These are phyloP conservation scores for Podaxis pistillaris DNA, from an alignment of 768 basidiomycete species.

Conservation along the genomic window DNA sequence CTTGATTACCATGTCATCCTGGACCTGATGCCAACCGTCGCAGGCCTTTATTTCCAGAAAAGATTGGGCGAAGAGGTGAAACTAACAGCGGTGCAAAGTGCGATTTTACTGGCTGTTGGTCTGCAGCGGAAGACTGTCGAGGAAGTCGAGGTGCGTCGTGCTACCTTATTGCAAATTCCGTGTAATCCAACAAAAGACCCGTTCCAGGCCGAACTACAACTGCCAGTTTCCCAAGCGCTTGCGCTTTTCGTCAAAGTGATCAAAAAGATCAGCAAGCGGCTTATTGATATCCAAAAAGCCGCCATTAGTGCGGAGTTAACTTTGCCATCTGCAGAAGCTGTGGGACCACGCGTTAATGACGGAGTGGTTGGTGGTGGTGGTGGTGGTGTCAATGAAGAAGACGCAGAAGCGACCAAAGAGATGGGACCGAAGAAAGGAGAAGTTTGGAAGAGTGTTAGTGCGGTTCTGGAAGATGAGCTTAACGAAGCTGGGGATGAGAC, in stretches of 20 bases:
- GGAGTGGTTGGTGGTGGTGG: constrained; percentile 8
- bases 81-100: constrained; percentile 86
- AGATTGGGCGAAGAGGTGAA: constrained; percentile 58
- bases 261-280: constrained; percentile 74
- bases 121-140: constrained; percentile 89
- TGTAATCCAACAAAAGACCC: background rate
- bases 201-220: constrained; percentile 67
- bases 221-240: constrained; percentile 84
- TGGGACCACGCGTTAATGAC: constrained; percentile 5
- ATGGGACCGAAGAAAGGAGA: constrained; percentile 24
- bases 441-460: constrained; percentile 44
- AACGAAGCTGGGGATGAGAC: constrained; percentile 77
- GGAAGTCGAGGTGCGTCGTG: constrained; percentile 69
- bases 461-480: constrained; percentile 62
- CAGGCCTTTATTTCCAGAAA: constrained; percentile 82
- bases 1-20: constrained; percentile 96
- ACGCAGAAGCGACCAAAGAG: constrained; percentile 1
- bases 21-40: constrained; percentile 82
- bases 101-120: constrained; percentile 86
- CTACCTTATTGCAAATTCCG: background rate
- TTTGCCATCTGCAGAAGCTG: constrained; percentile 14
- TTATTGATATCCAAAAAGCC: constrained; percentile 78
- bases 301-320: constrained; percentile 69
- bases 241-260: constrained; percentile 91
- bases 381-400: no score